Evolutionary conservation across 257 asterid genomes (phyloP).

Genomic region (Osmanthus fragrans): DNA sequence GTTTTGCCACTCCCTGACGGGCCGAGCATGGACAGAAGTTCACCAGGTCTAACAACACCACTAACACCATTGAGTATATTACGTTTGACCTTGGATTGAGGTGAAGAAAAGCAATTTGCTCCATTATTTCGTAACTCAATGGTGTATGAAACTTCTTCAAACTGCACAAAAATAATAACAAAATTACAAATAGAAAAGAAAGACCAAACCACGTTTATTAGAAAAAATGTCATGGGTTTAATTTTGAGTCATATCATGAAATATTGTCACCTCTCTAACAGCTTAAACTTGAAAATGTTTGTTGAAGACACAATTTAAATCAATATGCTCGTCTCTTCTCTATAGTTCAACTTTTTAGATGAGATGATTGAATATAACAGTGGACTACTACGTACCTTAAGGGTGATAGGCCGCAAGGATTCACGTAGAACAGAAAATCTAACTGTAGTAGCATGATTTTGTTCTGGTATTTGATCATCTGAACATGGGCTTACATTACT

Average conservation of each 20-base stretch:
- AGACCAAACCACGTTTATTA: no score
- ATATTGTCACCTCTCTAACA: no score
- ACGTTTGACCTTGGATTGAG: constrained; percentile 45
- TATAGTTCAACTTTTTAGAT: no score
- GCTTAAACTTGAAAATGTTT: no score
- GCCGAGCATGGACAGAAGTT: constrained; percentile 78
- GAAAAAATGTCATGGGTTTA: no score
- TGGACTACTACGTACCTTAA: constrained; percentile 44
- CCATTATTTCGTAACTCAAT: constrained; percentile 30
- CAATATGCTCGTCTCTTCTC: neutral
- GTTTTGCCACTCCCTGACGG: constrained; percentile 97
- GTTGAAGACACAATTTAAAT: no score
- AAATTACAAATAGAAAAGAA: neutral
- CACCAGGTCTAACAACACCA: constrained; percentile 74
- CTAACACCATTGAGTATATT: constrained; percentile 52
- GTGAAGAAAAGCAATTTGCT: constrained; percentile 34
- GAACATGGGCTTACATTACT: constrained; percentile 47
- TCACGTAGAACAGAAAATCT: constrained; percentile 49
- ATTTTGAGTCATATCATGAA: no score
- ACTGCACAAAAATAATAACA: constrained; percentile 33
- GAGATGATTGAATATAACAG: neutral
- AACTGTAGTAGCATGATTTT: constrained; percentile 24
- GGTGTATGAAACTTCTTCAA: constrained; percentile 69
- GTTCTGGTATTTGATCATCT: constrained; percentile 25
- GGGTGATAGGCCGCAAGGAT: constrained; percentile 54